Percentiles rank a stretch among this genome's conserved stretches.
Evolutionary conservation across 2,329 filamentous ascomycete genomes (phyloP).

Genomic region (Lasiodiplodia sp.): DNA sequence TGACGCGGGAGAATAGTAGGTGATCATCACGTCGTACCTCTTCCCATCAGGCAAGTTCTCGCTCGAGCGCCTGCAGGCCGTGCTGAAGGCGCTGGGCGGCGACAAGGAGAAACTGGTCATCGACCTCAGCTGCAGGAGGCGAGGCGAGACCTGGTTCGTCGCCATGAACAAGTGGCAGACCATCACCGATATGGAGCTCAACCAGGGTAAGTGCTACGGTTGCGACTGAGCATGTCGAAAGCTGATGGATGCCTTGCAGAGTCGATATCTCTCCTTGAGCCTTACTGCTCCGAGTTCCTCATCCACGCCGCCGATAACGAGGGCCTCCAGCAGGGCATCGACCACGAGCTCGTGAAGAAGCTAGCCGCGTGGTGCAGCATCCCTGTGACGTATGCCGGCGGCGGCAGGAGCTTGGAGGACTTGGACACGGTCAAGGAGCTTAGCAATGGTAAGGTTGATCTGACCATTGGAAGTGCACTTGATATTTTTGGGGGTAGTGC

Average conservation of each 20-base stretch:
- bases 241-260: conserved; percentile 57
- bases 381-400: conserved; percentile 95
- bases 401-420: conserved; percentile 83
- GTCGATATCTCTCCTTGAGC: conserved; percentile 80
- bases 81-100: conserved; percentile 74
- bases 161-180: conserved; percentile 99
- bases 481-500: conserved; percentile 93
- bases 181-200: conserved; percentile 94
- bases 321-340: conserved; percentile 88
- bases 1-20: conserved; percentile 61
- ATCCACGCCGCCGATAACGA: conserved; percentile 98
- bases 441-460: conserved; percentile 82
- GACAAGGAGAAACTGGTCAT: conserved; percentile 87
- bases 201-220: conserved; percentile 67
- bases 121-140: conserved; percentile 87
- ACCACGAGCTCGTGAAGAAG: conserved; percentile 79
- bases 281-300: conserved; percentile 94
- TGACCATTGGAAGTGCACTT: conserved; percentile 95
- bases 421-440: conserved; percentile 80
- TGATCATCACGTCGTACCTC: conserved; percentile 95
- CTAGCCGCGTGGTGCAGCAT: conserved; percentile 87
- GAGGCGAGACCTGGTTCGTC: conserved; percentile 85
- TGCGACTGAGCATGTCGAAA: background rate
- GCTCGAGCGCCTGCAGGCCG: conserved; percentile 74
- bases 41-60: conserved; percentile 88